Evolutionary conservation across 1,284 basidiomycete genomes (phyloP), one percentile per base, ranked within the genome.

Genomic region (Somion occarium): DNA sequence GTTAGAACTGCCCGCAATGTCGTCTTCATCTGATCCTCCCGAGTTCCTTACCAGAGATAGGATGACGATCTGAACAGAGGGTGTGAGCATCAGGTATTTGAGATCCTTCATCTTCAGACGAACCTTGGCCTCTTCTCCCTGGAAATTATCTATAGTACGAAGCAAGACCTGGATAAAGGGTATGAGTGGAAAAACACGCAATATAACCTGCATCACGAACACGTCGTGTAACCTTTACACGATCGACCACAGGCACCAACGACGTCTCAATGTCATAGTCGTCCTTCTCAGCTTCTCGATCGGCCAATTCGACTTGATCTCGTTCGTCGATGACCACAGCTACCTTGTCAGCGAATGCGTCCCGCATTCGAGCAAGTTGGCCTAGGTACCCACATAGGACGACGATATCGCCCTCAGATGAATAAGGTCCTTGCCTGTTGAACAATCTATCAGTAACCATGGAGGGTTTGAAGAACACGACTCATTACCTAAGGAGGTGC

Each of bases 321-420:
- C 80, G 71, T 50, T 88, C 85, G 55, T 88, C 85, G 15, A 89
- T 73, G 18, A 82, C 63, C 1, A 88, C 76, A 0, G 76, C 73
- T 11, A 90, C 72, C 46, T 78, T 68, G 53, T 81, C 75, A 25
- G 78, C 68, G 11, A 88, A 70, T 39, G 74, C 72, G 1, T 75
- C 72, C 5, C 63, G 56, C 19, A 64, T 57, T 38, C 61, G 58
- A 45, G 59, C 57, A 2, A 90, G 71, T 58, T 89, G 87, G 0
- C 87, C 85, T 5, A 88, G 75, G 60, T 89, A 89, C 0, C 84
- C 84, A 57, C 83, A 86, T n/a, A 89, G 65, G 9, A 90, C 80
- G 7, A 83, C 85, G 38, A 89, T 85, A 54, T 86, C 82, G 1
- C 84, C 84, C 5, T 44, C 52, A 41, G 39, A 50, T 15, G 51